Evolutionary conservation across 176 grass and related monocot genomes (phyloP).

Genomic region (Zoysia japonica): DNA sequence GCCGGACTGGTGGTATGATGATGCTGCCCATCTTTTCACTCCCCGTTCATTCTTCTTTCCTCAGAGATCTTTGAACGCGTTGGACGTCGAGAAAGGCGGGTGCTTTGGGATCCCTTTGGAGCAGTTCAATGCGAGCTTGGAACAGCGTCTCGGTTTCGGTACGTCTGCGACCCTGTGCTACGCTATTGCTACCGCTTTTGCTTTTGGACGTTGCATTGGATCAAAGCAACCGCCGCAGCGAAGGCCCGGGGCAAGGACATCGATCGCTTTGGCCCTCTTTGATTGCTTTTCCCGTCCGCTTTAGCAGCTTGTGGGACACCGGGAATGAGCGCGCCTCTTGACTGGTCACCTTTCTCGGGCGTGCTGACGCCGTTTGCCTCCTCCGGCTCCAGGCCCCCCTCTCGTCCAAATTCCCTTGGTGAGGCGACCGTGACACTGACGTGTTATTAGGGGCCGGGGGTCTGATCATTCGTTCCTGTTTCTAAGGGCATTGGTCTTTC

Average conservation of each 20-base stretch:
- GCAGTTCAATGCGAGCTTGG: conserved; percentile 49
- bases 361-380: conserved; percentile 19
- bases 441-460: not conserved
- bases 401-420: conserved; percentile 2
- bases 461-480: not conserved
- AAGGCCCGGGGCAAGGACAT: conserved; percentile 5
- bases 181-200: conserved; percentile 43
- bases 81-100: conserved; percentile 82
- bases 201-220: conserved; percentile 81
- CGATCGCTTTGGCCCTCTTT: conserved; percentile 52
- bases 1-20: conserved; percentile 38
- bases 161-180: not conserved
- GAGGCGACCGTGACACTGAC: conserved; percentile 34
- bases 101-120: conserved; percentile 61
- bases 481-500: conserved; percentile 21
- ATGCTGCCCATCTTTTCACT: conserved; percentile 38
- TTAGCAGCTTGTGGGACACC: conserved; percentile 49
- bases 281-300: conserved; percentile 52
- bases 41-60: conserved; percentile 25
- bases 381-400: not conserved
- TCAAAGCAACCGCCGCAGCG: conserved; percentile 58
- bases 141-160: conserved; percentile 13
- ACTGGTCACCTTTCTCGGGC: conserved; percentile 56
- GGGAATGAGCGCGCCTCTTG: conserved; percentile 47
- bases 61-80: conserved; percentile 86